Conservation (phyloP, 2,329 filamentous ascomycete genomes). For the Verticillium isaacii region DNA sequence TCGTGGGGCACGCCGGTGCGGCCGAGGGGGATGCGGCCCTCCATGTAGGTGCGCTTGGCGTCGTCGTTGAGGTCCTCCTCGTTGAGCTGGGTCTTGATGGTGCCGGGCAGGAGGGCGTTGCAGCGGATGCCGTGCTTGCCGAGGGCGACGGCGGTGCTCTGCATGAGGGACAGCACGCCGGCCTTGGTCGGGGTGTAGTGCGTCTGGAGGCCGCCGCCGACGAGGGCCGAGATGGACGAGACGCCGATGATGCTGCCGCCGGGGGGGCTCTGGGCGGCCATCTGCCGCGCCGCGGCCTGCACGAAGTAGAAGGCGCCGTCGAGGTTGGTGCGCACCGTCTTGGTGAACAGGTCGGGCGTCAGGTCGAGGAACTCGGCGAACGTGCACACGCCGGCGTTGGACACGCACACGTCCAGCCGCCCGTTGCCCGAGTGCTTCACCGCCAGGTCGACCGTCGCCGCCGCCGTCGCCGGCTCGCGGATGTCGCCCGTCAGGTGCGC, state of each 20-base stretch:
- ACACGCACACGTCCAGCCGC: slow-evolving; percentile 73
- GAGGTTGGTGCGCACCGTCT: slow-evolving; percentile 75
- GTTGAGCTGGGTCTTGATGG: slow-evolving; percentile 79
- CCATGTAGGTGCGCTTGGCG: slow-evolving; percentile 71
- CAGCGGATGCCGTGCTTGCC: slow-evolving; percentile 73
- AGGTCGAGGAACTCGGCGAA: slow-evolving; percentile 84
- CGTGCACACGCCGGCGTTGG: slow-evolving; percentile 83
- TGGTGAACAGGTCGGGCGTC: slow-evolving; percentile 62
- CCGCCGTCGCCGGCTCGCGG: slow-evolving; percentile 66
- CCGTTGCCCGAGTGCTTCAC: slow-evolving; percentile 53
- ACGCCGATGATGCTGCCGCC: slow-evolving; percentile 80
- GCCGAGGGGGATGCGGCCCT: slow-evolving; percentile 73
- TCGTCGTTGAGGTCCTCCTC: slow-evolving; percentile 75
- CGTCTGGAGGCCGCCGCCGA: slow-evolving; percentile 72
- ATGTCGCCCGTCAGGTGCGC: slow-evolving; percentile 74
- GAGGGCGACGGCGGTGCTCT: slow-evolving; percentile 74
- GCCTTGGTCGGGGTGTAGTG: slow-evolving; percentile 92
- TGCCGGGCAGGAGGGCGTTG: slow-evolving; percentile 80
- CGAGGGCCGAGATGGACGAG: slow-evolving; percentile 68
- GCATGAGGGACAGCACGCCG: slow-evolving; percentile 75
- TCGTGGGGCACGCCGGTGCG: slow-evolving; percentile 69
- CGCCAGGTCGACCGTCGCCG: slow-evolving; percentile 60
- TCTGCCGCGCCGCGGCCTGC: slow-evolving; percentile 80
- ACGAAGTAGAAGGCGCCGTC: slow-evolving; percentile 84
- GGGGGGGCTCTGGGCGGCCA: slow-evolving; percentile 60